Conservation (phyloP, 2,329 filamentous ascomycete genomes). For the Sporothrix curviconia region DNA sequence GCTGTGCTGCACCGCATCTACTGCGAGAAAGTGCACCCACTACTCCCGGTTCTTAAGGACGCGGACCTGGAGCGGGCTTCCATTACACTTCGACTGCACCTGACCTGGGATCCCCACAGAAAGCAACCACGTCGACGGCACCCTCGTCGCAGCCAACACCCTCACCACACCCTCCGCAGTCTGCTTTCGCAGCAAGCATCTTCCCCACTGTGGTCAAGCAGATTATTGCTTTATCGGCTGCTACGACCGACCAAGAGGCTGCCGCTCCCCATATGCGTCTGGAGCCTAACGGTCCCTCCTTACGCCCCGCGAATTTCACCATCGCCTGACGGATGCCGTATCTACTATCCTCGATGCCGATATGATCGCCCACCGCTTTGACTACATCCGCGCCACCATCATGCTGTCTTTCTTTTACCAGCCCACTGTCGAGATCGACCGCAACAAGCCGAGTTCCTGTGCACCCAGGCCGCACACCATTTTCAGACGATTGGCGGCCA, state of each 20-base stretch:
- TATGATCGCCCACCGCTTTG: slow-evolving; percentile 46
- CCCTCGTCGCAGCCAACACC: neutral
- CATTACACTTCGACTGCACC: neutral
- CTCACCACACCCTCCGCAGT: neutral
- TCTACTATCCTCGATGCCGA: slow-evolving; percentile 46
- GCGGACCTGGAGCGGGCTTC: slow-evolving; percentile 18
- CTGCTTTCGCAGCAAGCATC: slow-evolving; percentile 25
- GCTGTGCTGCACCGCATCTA: slow-evolving; percentile 40
- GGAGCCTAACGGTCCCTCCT: slow-evolving; percentile 35
- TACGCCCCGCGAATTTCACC: slow-evolving; percentile 42
- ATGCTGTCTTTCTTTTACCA: slow-evolving; percentile 56
- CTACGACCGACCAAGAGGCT: slow-evolving; percentile 38
- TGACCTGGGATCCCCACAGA: neutral
- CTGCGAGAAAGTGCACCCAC: slow-evolving; percentile 46
- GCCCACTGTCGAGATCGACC: slow-evolving; percentile 45
- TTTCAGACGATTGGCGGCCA: slow-evolving; percentile 52
- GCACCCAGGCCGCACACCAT: slow-evolving; percentile 49
- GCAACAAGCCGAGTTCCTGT: slow-evolving; percentile 49
- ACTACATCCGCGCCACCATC: slow-evolving; percentile 47
- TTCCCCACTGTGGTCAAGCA: slow-evolving; percentile 43
- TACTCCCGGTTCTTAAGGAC: slow-evolving; percentile 46
- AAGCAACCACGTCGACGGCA: neutral
- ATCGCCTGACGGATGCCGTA: slow-evolving; percentile 41
- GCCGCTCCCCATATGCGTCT: slow-evolving; percentile 38
- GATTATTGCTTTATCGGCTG: slow-evolving; percentile 49